A percentile compares a stretch with the other conserved stretches of the same genome.
Evolutionary conservation across 2,329 filamentous ascomycete species (phyloP).

Genomic region (Colletotrichum euphorbiae): DNA sequence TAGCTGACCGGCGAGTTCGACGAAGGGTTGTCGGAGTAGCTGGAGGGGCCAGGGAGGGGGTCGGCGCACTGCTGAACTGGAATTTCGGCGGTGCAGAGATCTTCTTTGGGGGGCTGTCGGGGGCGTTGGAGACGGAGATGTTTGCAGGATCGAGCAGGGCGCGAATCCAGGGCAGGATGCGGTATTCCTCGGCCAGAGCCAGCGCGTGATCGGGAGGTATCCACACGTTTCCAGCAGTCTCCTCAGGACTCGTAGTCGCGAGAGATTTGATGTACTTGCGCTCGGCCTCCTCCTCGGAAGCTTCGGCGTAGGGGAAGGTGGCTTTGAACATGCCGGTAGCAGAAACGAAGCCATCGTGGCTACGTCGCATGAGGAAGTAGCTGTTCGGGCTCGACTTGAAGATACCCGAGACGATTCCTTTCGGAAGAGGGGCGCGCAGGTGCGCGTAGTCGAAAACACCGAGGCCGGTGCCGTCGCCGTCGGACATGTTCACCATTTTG

Average conservation of each 20-base stretch:
- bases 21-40: slow-evolving; percentile 58
- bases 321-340: slow-evolving; percentile 95
- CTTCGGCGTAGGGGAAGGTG: slow-evolving; percentile 82
- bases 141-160: slow-evolving; percentile 92
- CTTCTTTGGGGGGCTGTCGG: slow-evolving; percentile 76
- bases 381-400: slow-evolving; percentile 90
- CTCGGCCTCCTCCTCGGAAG: slow-evolving; percentile 79
- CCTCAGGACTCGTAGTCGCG: slow-evolving; percentile 83
- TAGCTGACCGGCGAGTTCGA: slow-evolving; percentile 67
- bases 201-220: slow-evolving; percentile 87
- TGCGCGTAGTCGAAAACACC: slow-evolving; percentile 97
- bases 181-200: slow-evolving; percentile 86
- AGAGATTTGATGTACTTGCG: slow-evolving; percentile 88
- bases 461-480: slow-evolving; percentile 78
- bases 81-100: slow-evolving; percentile 88
- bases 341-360: slow-evolving; percentile 85
- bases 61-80: slow-evolving; percentile 62
- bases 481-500: slow-evolving; percentile 81
- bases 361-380: slow-evolving; percentile 96
- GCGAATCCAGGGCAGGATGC: slow-evolving; percentile 86
- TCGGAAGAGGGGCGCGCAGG: slow-evolving; percentile 89
- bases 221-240: slow-evolving; percentile 97
- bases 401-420: slow-evolving; percentile 91
- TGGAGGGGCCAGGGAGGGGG: slow-evolving; percentile 59
- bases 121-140: slow-evolving; percentile 69